Base-by-base conservation (phyloP, 306 rosid species). In the Sicyos baderoa region DNA sequence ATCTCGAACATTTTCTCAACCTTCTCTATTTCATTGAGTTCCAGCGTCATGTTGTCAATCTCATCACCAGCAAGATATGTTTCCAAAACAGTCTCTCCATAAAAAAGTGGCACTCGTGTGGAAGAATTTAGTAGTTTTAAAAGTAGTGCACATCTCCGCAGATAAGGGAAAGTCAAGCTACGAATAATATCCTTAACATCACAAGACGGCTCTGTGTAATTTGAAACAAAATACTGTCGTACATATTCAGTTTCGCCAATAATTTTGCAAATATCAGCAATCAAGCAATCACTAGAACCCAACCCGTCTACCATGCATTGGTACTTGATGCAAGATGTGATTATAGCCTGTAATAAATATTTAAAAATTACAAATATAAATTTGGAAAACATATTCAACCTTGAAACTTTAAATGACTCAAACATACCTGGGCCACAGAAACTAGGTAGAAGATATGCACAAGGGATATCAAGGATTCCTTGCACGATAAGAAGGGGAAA, bases 111-210 rank as follows among this genome's bases (percentile, higher is more conserved):
- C 75, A 83, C 82, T 51, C 75, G 86, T 58, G 83, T 77, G 75
- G 89, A 81, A 45, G 88, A 84, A 72, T 79, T 70, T 2, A 94
- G 82, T 51, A 94, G 71, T 75, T 84, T 84, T 87, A 86, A 83
- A 77, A 94, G 82, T 73, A 94, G 62, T 40, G 95, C 95, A 79
- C 97, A 94, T 80, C 97, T 86, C 78, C 99, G 87, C 79, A 94
- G 81, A 79, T 84, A 94, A 59, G 96, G 96, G 79, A 88, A 88
- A 76, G 75, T 84, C 70, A 85, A 81, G 77, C 77, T 82, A 78
- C 83, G 83, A 57, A 90, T 87, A 29, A 75, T 76, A 68, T 74
- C 86, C 85, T 76, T 85, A 40, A 90, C 77, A 82, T 86, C 78
- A 77, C 68, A 80, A 64, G 79, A 74, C 7, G 84, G 83, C 44